Percentiles rank a stretch among this genome's conserved stretches.
phyloP scores from a whole-genome alignment of 2,329 filamentous ascomycete species.

The Stemphylium lycopersici region DNA sequence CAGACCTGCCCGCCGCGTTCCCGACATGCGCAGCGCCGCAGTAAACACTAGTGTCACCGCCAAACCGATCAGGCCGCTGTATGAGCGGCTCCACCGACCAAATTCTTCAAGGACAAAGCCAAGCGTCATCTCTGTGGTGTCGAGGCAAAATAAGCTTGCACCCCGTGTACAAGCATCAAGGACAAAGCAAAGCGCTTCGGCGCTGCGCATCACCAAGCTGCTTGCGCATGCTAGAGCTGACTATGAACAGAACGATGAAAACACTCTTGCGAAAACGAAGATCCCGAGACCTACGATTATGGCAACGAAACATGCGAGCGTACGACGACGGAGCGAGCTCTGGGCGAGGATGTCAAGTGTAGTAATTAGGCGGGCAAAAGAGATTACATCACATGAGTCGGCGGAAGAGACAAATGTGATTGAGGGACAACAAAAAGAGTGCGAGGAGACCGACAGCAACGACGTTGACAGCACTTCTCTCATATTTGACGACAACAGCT shows the following conservation, averaged over 20 bases:
- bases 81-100: slow-evolving; percentile 7
- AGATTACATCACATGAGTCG: not conserved
- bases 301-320: not conserved
- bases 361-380: not conserved
- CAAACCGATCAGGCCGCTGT: slow-evolving; percentile 3
- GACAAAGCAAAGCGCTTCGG: no score
- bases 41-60: slow-evolving; percentile 2
- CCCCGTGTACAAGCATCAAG: no score
- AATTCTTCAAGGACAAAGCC: not conserved
- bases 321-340: not conserved
- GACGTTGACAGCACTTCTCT: slow-evolving; percentile 4
- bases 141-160: not conserved
- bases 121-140: not conserved
- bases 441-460: not conserved
- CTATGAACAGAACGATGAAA: no score
- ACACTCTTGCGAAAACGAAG: no score
- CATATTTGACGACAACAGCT: slow-evolving; percentile 14
- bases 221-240: no score
- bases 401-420: not conserved
- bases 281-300: no score
- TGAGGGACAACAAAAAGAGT: not conserved
- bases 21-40: slow-evolving; percentile 5
- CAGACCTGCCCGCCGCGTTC: slow-evolving; percentile 4
- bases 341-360: not conserved
- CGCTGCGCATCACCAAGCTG: no score